Base-by-base conservation (phyloP, 345 rosid species). In the Turritis glabra region DNA sequence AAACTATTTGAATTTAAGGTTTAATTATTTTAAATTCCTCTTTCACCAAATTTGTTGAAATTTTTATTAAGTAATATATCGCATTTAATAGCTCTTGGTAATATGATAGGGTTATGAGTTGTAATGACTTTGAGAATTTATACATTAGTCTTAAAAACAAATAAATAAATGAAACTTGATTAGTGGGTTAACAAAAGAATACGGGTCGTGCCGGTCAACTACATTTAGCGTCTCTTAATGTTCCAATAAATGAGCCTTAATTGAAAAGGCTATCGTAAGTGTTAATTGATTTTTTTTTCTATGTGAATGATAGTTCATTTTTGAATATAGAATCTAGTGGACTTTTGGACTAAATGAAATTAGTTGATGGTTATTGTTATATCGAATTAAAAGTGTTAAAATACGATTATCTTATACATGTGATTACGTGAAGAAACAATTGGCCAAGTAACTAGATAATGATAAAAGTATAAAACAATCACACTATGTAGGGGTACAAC, bases 141-240 rank as follows among this genome's bases (percentile, higher is more conserved):
- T 59, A 58, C 23, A 41, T 5, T 56, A 35, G 47, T 32, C 33
- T 19, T n/a, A 48, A 25, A 6, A 51, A 29, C 51, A 54, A 51
- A 18, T 50, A 48, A 26, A 63, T 1, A 53, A 64, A 73, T 58
- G 46, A 53, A 54, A 63, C 38, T 73, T 68, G 79, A 52, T 41
- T 40, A 52, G 64, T 76, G 23, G 79, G 32, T 41, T 60, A 23
- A 68, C 32, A 50, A 60, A 43, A 27, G 60, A 57, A 57, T 41
- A 43, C 47, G 50, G 59, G 59, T 76, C 52, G 75, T 62, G 35
- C 58, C 41, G 58, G 79, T 76, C 80, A 76, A 62, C 80, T 62
- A 69, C 74, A 69, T 53, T 60, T 61, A 76, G 41, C 65, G 80
- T 33, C 74, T 43, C 74, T 58, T 56, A 14, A 18, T 47, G 50